These are phyloP conservation scores for Lipomyces orientalis DNA, from an alignment of 805 yeast species.

Conservation along the genomic window DNA sequence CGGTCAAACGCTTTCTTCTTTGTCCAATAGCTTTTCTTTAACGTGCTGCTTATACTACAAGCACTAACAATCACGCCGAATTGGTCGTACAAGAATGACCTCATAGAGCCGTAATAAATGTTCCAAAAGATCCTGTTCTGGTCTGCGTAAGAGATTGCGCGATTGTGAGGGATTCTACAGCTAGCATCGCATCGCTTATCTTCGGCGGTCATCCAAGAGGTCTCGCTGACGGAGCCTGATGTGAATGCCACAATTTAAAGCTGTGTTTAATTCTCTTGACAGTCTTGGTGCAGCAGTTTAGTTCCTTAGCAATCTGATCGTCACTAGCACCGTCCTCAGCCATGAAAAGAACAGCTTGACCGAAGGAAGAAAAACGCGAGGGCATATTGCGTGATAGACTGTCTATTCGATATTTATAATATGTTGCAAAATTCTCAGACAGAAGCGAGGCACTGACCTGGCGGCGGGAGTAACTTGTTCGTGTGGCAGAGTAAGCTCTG, in stretches of 20 bases:
- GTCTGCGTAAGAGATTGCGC: neutral
- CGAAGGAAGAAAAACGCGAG: neutral
- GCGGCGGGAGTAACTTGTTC: neutral
- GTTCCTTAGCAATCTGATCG: too few species aligned
- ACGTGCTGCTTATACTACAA: neutral
- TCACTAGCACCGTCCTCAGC: neutral
- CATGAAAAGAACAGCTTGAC: neutral
- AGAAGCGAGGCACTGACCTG: neutral
- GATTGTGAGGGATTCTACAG: neutral
- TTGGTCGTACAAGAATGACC: constrained; percentile 1
- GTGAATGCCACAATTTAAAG: constrained; percentile 3
- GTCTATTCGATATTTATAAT: too few species aligned
- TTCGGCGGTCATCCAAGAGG: constrained; percentile 5
- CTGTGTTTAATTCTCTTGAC: neutral
- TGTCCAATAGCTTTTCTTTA: neutral
- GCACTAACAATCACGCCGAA: neutral
- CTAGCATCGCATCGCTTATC: constrained; percentile 1
- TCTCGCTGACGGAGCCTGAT: neutral
- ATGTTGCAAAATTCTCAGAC: too few species aligned
- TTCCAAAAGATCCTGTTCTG: neutral
- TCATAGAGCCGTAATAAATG: neutral
- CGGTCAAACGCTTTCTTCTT: neutral
- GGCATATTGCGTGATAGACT: neutral
- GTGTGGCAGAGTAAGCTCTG: too few species aligned
- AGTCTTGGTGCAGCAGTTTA: neutral